Base-by-base conservation (phyloP, 371 early-diverging fungal species). In the Lichtheimia hyalospora region DNA sequence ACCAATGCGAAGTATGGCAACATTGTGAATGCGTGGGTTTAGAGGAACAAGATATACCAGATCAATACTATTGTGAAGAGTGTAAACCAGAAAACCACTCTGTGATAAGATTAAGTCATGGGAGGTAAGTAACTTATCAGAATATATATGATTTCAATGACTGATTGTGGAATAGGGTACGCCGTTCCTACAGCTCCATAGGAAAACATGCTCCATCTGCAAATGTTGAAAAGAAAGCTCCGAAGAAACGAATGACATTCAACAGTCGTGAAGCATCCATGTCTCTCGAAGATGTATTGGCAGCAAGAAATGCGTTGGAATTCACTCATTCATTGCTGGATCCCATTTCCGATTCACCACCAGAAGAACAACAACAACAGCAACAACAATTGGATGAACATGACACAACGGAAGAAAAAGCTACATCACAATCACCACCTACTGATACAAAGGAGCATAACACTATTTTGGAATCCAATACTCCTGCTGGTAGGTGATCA, bases 1-100 rank as follows among this genome's bases (percentile, higher is more conserved):
- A 95, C 57, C 81, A 83, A 8, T 95, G 95, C 68, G 84, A 88
- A 61, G 93, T 93, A 12, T 95, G 95, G 95, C 95, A 95, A 70
- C 95, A 95, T 67, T 89, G 89, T 63, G 84, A 87, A 18, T 95
- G 95, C 69, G 88, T 95, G 57, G 91, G 92, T 8, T 60, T 79
- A 34, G 75, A 81, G 14, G 75, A 83, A 54, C 83, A 88, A 63
- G 84, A 87, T 53, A 77, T 89, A 27, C 94, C 95, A 5, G 89
- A 92, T 64, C 84, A 90, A 58, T 95, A 95, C 70, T 94, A 86
- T 64, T 95, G 95, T 69, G 95, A 95, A 56, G 79, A 85, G 27
- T 94, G 95, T 71, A 77, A 78, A 20, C 92, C 92, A n/a, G 79
- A 83, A 51, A 83, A 89, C 60, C 93, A 93, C 61, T 83, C 42